A percentile compares a stretch with the other conserved stretches of the same genome.
Conservation (phyloP, 345 rosid genomes). For the Rhizophora apiculata region DNA sequence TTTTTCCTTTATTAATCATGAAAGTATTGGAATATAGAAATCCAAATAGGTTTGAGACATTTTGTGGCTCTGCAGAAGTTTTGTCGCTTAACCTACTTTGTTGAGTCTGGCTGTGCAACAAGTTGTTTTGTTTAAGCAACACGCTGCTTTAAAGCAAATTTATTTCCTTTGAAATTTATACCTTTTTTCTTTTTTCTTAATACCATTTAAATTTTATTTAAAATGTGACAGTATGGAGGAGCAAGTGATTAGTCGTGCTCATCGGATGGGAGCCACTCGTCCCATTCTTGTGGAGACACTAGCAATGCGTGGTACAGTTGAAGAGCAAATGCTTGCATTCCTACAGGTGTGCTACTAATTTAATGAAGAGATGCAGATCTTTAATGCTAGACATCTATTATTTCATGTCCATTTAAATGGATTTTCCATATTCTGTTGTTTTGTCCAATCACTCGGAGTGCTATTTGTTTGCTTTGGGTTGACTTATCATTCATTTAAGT, state of each 20-base stretch:
- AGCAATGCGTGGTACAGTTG: constrained; percentile 88
- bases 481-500: neutral
- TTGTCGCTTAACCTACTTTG: too few species aligned
- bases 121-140: too few species aligned
- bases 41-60: neutral
- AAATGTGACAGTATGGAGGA: constrained; percentile 72
- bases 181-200: neutral
- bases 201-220: neutral
- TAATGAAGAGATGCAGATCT: neutral
- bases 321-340: constrained; percentile 86
- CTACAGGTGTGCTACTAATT: constrained; percentile 48
- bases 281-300: constrained; percentile 83
- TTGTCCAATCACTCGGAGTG: neutral
- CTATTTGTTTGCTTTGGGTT: neutral
- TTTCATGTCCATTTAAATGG: neutral
- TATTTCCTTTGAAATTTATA: neutral
- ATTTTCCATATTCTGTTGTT: neutral
- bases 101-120: too few species aligned
- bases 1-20: constrained; percentile 8
- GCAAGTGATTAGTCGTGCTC: constrained; percentile 92
- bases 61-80: too few species aligned
- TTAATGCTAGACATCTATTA: neutral
- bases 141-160: neutral
- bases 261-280: constrained; percentile 88
- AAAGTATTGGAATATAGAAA: neutral